Conservation (phyloP, 2,329 filamentous ascomycete genomes). For the Fusarium zealandicum region DNA sequence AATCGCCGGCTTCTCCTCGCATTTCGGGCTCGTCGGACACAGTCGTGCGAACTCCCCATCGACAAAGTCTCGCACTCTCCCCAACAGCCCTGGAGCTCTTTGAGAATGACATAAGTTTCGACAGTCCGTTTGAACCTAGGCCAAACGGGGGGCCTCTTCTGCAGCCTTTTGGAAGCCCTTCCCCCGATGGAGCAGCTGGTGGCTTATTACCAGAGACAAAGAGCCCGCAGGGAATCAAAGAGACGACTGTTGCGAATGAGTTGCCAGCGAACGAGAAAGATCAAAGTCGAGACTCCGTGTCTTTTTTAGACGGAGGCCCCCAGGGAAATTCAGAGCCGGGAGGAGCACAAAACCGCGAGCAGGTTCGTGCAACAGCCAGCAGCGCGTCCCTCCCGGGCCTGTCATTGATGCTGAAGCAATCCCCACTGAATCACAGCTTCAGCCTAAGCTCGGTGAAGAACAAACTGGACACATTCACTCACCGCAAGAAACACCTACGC, state of each 20-base stretch:
- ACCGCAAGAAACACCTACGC: neutral
- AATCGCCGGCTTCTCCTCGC: neutral
- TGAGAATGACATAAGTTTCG: slow-evolving; percentile 44
- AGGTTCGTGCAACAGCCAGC: slow-evolving; percentile 8
- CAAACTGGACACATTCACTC: slow-evolving; percentile 1
- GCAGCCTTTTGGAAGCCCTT: neutral
- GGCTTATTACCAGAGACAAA: slow-evolving; percentile 1
- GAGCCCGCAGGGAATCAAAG: slow-evolving; percentile 7
- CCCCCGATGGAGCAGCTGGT: neutral
- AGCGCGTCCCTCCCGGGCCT: slow-evolving; percentile 8
- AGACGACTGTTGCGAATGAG: neutral
- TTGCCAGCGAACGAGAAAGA: neutral
- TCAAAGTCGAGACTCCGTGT: neutral
- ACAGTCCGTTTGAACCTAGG: slow-evolving; percentile 18
- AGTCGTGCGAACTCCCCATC: slow-evolving; percentile 47
- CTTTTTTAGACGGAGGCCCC: slow-evolving; percentile 50
- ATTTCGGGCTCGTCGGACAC: slow-evolving; percentile 47
- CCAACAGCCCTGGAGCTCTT: slow-evolving; percentile 43
- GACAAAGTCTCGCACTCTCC: slow-evolving; percentile 36
- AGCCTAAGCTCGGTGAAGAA: slow-evolving; percentile 8
- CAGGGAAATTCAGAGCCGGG: slow-evolving; percentile 19
- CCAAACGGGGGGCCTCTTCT: neutral
- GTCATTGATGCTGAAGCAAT: neutral
- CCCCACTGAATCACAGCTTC: slow-evolving; percentile 7
- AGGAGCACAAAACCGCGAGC: slow-evolving; percentile 7